These are phyloP conservation scores for Polychytrium aggregatum DNA, from an alignment of 192 early-diverging fungal genomes.

Conservation along the genomic window DNA sequence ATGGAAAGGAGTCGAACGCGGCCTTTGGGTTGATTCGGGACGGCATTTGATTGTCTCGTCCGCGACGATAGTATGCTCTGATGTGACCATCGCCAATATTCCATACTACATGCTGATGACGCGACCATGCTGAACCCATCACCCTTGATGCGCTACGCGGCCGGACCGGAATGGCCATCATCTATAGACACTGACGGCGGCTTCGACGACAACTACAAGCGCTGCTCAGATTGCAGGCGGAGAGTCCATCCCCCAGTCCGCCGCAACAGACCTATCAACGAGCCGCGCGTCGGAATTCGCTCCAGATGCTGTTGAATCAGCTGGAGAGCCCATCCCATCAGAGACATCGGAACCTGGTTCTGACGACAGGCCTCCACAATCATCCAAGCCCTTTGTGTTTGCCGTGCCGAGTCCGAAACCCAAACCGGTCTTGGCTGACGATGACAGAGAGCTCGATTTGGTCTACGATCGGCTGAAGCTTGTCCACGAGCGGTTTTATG, in stretches of 20 bases:
- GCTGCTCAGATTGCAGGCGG: too few species aligned
- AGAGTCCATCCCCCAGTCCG: neutral
- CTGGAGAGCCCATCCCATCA: neutral
- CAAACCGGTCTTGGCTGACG: slow-evolving; percentile 15
- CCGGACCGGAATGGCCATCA: too few species aligned
- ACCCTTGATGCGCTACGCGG: too few species aligned
- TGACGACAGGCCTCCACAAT: neutral
- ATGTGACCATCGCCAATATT: too few species aligned
- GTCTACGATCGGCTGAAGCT: slow-evolving; percentile 43
- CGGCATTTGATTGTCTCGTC: too few species aligned
- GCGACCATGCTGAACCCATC: too few species aligned
- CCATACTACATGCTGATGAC: too few species aligned
- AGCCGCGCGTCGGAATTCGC: slow-evolving; percentile 2
- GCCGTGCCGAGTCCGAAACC: neutral
- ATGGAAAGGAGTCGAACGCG: neutral
- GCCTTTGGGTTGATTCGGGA: too few species aligned
- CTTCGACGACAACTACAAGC: too few species aligned
- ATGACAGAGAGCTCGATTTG: slow-evolving; percentile 29
- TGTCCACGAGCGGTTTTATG: slow-evolving; percentile 65
- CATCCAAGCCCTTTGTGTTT: neutral
- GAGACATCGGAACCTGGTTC: neutral
- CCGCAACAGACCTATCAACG: neutral
- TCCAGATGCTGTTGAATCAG: neutral
- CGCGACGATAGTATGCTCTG: too few species aligned
- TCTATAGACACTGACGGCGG: too few species aligned